Conservation (phyloP, 192 early-diverging fungal genomes). For the Umbelopsis vinacea region DNA sequence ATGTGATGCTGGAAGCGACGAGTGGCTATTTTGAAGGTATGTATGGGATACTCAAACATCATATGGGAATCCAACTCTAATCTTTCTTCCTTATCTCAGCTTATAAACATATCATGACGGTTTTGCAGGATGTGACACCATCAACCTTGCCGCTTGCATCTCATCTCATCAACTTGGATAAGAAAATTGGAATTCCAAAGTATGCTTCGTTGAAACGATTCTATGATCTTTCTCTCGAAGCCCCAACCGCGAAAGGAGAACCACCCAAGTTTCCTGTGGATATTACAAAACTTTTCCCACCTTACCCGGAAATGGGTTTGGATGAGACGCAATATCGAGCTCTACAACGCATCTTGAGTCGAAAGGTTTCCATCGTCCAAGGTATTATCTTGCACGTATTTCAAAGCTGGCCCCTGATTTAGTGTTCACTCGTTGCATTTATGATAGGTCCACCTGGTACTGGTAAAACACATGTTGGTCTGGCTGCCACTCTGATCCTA, state of each 20-base stretch:
- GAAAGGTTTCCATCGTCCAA: slow-evolving; percentile 53
- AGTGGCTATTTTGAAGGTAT: slow-evolving; percentile 50
- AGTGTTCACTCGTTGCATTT: not conserved
- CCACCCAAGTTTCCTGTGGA: slow-evolving; percentile 20
- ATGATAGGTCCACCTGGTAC: slow-evolving; percentile 58
- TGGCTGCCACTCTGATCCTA: slow-evolving; percentile 49
- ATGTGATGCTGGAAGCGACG: slow-evolving; percentile 46
- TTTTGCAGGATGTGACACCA: slow-evolving; percentile 47
- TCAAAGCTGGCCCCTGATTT: too few relatives aligned
- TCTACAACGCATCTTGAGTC: slow-evolving; percentile 47
- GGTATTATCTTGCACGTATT: slow-evolving; percentile 23
- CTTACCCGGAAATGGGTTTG: slow-evolving; percentile 30
- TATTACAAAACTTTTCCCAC: slow-evolving; percentile 24
- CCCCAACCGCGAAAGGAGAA: not conserved
- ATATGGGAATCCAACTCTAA: too few relatives aligned
- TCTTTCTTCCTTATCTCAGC: too few relatives aligned
- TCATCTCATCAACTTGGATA: slow-evolving; percentile 46
- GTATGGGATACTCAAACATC: too few relatives aligned
- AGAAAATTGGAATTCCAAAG: slow-evolving; percentile 38
- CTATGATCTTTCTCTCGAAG: slow-evolving; percentile 27
- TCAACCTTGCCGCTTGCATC: slow-evolving; percentile 44
- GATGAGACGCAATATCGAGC: slow-evolving; percentile 51
- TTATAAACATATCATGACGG: slow-evolving; percentile 53
- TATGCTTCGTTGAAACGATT: slow-evolving; percentile 37
- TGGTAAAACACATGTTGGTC: slow-evolving; percentile 61